Evolutionary conservation across 2,329 filamentous ascomycete genomes (phyloP).

Genomic region (Talaromyces islandicus): DNA sequence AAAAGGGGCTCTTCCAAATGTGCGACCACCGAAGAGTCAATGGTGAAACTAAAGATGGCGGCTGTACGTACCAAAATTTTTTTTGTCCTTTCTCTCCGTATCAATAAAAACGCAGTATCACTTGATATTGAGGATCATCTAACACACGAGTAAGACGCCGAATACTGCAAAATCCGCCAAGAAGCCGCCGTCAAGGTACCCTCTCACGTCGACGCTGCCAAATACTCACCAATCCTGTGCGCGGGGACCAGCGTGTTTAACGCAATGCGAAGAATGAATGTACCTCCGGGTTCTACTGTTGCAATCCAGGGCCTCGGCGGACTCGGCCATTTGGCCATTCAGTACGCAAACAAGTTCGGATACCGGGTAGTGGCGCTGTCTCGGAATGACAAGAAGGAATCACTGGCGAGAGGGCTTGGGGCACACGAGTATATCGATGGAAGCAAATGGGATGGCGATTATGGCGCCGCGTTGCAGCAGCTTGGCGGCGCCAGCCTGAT

Average conservation of each 20-base stretch:
- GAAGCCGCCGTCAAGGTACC: constrained; percentile 44
- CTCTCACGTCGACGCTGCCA: constrained; percentile 40
- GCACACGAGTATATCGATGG: constrained; percentile 59
- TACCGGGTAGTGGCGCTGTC: constrained; percentile 45
- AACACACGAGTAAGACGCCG: constrained; percentile 20
- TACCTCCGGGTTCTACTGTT: constrained; percentile 62
- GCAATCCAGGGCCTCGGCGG: constrained; percentile 67
- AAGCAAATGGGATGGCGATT: constrained; percentile 24
- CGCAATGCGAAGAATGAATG: constrained; percentile 51
- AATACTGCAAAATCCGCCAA: constrained; percentile 32
- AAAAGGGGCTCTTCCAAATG: constrained; percentile 60
- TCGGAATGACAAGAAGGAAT: constrained; percentile 20
- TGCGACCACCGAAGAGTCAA: constrained; percentile 60
- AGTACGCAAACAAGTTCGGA: constrained; percentile 64
- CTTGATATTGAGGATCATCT: background rate
- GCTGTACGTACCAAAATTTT: constrained; percentile 40
- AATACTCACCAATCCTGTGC: constrained; percentile 32
- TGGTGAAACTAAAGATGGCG: constrained; percentile 61
- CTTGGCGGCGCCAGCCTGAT: constrained; percentile 31
- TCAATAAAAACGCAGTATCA: background rate
- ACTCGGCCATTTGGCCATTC: constrained; percentile 62
- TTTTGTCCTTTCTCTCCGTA: background rate
- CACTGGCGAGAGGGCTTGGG: constrained; percentile 42
- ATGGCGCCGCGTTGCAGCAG: constrained; percentile 27
- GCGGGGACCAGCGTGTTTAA: constrained; percentile 41